Base-by-base conservation (phyloP, 208 protist species). In the Trypanosoma melophagium region DNA sequence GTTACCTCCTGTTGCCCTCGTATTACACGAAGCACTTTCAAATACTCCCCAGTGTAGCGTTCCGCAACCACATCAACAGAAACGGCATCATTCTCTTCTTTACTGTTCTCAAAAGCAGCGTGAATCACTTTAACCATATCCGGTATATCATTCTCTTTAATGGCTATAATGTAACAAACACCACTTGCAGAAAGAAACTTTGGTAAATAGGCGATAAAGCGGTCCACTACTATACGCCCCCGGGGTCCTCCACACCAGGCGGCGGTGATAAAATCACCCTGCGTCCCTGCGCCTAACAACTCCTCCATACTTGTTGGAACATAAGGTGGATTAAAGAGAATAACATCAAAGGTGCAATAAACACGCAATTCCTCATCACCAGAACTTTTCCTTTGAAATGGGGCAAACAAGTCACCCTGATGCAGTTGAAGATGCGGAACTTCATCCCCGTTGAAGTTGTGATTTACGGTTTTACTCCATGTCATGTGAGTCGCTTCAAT, bases 291-390 rank as follows among this genome's bases (percentile, higher is more conserved):
- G 3, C 74, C 45, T 47, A 88, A 25, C 22, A 96, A 69, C 77
- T 96, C 88, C 63, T 82, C 81, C 66, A 85, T 74, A 12, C 79
- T 88, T 1, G 91, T 96, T 19, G 91, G 91, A 35, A 96, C 91
- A 68, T 96, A 96, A 9, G 91, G 91, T 13, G 91, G 91, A 58
- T 96, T 96, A 67, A 94, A 94, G 19, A 96, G 71, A 8, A 96
- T 66, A 0, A 94, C 71, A 60, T 96, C 91, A 64, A 92, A 91
- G 17, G 21, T 8, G 0, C 1, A 7, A 19, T 7, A 12, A 58
- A 31, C 24, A 44, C 16, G 40, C 19, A 14, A 59, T 50, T 51
- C 28, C 2, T 9, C 10, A 17, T 2, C 44, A 35, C 41, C 22
- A 17, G 10, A 13, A 7, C 25, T 45, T 50, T 65, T 40, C 1